These are phyloP conservation scores for Adiantum capillusveneris DNA, from an alignment of 75 land plant genomes.

Conservation along the genomic window DNA sequence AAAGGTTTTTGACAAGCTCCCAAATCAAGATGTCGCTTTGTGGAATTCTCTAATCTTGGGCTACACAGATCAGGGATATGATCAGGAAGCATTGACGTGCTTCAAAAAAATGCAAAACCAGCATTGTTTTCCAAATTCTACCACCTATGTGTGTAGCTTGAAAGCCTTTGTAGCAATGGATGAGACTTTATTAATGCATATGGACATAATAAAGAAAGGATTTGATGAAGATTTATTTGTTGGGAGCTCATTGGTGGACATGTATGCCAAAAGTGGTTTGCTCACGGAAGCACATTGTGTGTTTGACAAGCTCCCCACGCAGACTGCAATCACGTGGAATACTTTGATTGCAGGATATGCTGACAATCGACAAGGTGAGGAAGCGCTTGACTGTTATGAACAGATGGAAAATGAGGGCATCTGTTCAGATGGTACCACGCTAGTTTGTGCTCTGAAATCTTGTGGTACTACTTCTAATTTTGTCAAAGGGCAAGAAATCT, in stretches of 20 bases:
- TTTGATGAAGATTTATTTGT: conserved; percentile 8
- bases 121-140: neutral
- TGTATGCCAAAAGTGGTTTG: conserved; percentile 14
- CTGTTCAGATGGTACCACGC: conserved; percentile 23
- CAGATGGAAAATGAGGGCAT: conserved; percentile 14
- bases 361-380: conserved; percentile 1
- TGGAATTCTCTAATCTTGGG: conserved; percentile 15
- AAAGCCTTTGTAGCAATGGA: conserved; percentile 6
- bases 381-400: conserved; percentile 6
- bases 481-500: neutral
- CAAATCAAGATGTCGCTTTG: conserved; percentile 11
- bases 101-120: conserved; percentile 7
- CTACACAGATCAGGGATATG: conserved; percentile 9
- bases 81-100: conserved; percentile 4
- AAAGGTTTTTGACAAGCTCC: conserved; percentile 14
- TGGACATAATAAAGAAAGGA: conserved; percentile 7
- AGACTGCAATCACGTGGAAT: conserved; percentile 18
- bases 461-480: conserved; percentile 1
- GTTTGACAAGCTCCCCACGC: conserved; percentile 9
- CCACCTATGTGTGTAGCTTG: neutral
- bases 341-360: conserved; percentile 8
- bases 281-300: conserved; percentile 5
- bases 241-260: conserved; percentile 8
- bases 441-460: conserved; percentile 33
- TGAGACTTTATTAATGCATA: conserved; percentile 10